Evolutionary conservation across 1,139 yeast species (phyloP).

Genomic region (Lodderomyces theae): DNA sequence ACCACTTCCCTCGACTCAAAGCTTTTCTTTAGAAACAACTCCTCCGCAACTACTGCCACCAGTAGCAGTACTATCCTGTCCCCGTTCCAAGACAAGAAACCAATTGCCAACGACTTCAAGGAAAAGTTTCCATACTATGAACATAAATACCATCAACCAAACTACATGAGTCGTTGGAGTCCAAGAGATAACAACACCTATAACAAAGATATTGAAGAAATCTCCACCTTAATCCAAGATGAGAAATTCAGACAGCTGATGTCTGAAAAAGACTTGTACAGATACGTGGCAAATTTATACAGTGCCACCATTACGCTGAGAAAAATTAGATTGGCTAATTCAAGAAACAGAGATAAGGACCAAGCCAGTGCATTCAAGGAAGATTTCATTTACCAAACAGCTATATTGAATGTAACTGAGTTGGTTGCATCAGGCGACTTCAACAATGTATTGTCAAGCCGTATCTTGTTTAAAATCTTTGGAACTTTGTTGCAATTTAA

Average conservation of each 20-base stretch:
- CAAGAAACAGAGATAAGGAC: conserved; percentile 42
- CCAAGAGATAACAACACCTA: neutral
- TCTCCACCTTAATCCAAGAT: conserved; percentile 28
- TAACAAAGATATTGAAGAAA: conserved; percentile 17
- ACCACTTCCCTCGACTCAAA: conserved; percentile 1
- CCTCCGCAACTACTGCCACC: conserved; percentile 7
- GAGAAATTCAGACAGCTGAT: conserved; percentile 25
- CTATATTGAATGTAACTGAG: conserved; percentile 35
- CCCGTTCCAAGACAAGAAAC: conserved; percentile 3
- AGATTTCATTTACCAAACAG: conserved; percentile 32
- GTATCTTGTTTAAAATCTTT: conserved; percentile 31
- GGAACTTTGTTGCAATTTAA: conserved; percentile 26
- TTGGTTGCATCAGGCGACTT: conserved; percentile 33
- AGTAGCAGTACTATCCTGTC: neutral
- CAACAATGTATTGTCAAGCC: conserved; percentile 21
- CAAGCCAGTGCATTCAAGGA: conserved; percentile 28
- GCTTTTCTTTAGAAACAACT: conserved; percentile 12
- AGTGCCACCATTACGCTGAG: conserved; percentile 10
- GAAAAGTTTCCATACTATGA: conserved; percentile 3
- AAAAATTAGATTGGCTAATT: conserved; percentile 11
- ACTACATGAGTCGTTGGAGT: conserved; percentile 1
- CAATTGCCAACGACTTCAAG: conserved; percentile 1
- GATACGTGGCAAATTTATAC: conserved; percentile 19
- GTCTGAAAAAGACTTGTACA: conserved; percentile 24
- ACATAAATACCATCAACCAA: conserved; percentile 6